Evolutionary conservation across 2,329 filamentous ascomycete species (phyloP), one percentile per base, ranked within the genome.

Genomic region (Fusarium keratoplasticum): DNA sequence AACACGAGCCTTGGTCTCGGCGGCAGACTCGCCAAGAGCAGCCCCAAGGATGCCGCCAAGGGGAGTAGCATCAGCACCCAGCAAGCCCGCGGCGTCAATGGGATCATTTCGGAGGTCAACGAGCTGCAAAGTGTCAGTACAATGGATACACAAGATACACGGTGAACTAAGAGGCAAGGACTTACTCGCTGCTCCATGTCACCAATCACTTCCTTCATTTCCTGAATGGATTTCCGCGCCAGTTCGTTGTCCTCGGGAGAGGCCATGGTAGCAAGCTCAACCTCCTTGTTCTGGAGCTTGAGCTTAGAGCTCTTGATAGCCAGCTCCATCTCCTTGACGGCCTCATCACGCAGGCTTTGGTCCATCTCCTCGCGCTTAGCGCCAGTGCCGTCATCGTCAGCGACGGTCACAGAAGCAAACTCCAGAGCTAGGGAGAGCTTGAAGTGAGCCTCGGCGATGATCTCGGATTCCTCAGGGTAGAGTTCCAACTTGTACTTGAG

Each of bases 361-460:
- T 95, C 92, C 64, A 95, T 86, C 52, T 83, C 82, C 73, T 84
- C 81, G 70, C 84, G 86, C 84, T 84, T 89, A 55, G 80, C 79
- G 33, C 83, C 82, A 14, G 82, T 82, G n/a, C 84, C 83, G 22
- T 85, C 83, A 5, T 86, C 84, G 18, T 89, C 89, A 14, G 87
- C 83, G 2, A 89, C 87, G 7, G 92, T 94, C 54, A 96, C 90
- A 0, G 95, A 96, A 5, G 94, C 94, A 77, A 98, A 98, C 81
- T 99, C 96, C 31, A 99, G 89, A 0, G 96, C 96, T 18, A 99
- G 89, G 0, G 96, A 98, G 29, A 99, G 91, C 84, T 98, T 98
- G 87, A 94, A 99, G 85, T 99, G 95, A 18, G 94, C 96, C 85
- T 99, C 96, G 47, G 96, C 96, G 66, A 98, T 89, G 61, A 97